Percentiles rank a stretch among this genome's conserved stretches.
Conservation (phyloP, 2,329 filamentous ascomycete species). For the Endothia cerciana region DNA sequence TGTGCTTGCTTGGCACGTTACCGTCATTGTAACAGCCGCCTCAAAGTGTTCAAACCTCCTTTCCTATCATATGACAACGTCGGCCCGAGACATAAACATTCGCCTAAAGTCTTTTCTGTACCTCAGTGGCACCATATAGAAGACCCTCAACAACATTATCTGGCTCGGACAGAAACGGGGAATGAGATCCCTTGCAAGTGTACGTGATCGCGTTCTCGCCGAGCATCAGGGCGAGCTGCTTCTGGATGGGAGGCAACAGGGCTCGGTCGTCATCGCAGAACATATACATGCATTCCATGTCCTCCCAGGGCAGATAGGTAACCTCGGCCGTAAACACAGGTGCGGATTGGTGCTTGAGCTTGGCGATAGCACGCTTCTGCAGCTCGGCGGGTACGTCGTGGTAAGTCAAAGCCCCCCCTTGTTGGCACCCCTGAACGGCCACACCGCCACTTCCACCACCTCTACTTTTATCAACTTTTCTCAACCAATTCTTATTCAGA, state of each 20-base stretch:
- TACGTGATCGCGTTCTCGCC: constrained; percentile 23
- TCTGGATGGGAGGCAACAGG: constrained; percentile 25
- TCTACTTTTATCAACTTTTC: too few relatives aligned
- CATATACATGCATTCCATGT: constrained; percentile 31
- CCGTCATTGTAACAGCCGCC: neutral
- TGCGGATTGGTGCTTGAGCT: constrained; percentile 31
- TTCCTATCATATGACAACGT: neutral
- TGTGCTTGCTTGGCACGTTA: neutral
- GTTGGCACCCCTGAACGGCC: too few relatives aligned
- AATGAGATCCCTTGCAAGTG: constrained; percentile 28
- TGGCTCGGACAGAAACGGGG: constrained; percentile 31
- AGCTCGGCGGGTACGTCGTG: constrained; percentile 30
- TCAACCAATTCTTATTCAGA: too few relatives aligned
- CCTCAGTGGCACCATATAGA: constrained; percentile 20
- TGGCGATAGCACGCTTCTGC: constrained; percentile 25
- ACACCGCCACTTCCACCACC: too few relatives aligned
- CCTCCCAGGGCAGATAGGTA: constrained; percentile 33
- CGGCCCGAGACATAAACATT: neutral
- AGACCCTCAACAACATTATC: constrained; percentile 25
- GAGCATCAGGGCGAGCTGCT: constrained; percentile 26
- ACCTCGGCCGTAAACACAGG: constrained; percentile 30
- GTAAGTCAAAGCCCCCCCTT: too few relatives aligned
- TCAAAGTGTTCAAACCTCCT: neutral
- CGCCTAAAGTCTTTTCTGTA: constrained; percentile 17
- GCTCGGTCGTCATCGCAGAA: constrained; percentile 32